Conservation (phyloP, 1,284 basidiomycete genomes). For the Cutaneotrichosporon cyanovorans region DNA sequence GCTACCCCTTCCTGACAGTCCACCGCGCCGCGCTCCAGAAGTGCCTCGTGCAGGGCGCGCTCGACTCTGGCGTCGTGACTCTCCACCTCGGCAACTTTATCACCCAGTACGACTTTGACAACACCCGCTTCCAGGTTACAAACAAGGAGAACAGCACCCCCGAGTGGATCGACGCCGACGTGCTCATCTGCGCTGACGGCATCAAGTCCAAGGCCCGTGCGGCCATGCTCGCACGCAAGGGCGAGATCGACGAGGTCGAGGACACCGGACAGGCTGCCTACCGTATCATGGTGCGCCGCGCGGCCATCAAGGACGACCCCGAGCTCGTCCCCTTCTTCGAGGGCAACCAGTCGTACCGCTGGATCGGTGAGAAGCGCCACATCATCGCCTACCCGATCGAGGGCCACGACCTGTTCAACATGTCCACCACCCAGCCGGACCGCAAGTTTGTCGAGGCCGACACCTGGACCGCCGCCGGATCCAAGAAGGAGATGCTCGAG, state of each 20-base stretch:
- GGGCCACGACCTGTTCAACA: conserved; percentile 38
- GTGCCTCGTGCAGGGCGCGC: conserved; percentile 28
- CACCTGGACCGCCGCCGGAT: conserved; percentile 41
- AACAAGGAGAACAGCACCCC: conserved; percentile 7
- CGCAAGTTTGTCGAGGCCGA: conserved; percentile 35
- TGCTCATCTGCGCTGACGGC: conserved; percentile 43
- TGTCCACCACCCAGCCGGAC: conserved; percentile 44
- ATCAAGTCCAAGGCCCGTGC: conserved; percentile 37
- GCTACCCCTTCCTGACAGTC: conserved; percentile 33
- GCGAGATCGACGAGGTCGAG: conserved; percentile 38
- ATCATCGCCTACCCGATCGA: conserved; percentile 45
- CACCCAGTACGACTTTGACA: conserved; percentile 35
- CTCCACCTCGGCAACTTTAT: conserved; percentile 30
- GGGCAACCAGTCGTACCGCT: conserved; percentile 35
- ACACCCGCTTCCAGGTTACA: conserved; percentile 27
- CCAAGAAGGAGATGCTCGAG: conserved; percentile 37
- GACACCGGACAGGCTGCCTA: conserved; percentile 47
- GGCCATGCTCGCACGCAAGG: conserved; percentile 33
- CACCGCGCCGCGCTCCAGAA: conserved; percentile 42
- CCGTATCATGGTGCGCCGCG: conserved; percentile 40
- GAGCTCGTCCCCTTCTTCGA: conserved; percentile 41
- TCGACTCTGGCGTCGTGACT: conserved; percentile 27
- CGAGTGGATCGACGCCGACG: conserved; percentile 39
- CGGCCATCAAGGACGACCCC: conserved; percentile 37
- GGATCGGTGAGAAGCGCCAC: conserved; percentile 43